These are phyloP conservation scores for Cladorrhinum samala DNA, from an alignment of 495 filamentous ascomycete species.

Conservation along the genomic window DNA sequence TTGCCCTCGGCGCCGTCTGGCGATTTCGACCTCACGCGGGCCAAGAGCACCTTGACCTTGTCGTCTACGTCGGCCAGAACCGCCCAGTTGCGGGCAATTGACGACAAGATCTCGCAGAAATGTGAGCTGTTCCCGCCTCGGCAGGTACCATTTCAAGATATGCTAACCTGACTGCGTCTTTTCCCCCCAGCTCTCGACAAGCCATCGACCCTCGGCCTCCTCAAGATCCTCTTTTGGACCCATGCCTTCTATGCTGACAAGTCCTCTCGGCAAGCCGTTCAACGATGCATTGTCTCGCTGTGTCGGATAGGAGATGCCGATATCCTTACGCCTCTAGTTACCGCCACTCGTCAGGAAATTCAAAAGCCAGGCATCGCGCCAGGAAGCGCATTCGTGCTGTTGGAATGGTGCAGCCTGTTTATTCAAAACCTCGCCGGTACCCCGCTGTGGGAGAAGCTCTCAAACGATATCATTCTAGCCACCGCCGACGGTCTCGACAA, in stretches of 20 bases:
- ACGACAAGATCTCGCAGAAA: conserved; percentile 42
- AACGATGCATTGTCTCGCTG: conserved; percentile 64
- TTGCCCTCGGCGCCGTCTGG: conserved; percentile 22
- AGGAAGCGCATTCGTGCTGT: conserved; percentile 76
- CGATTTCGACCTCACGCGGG: conserved; percentile 33
- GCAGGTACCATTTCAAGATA: neutral
- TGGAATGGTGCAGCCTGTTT: conserved; percentile 80
- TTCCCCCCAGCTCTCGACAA: conserved; percentile 34
- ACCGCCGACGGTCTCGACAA: conserved; percentile 68
- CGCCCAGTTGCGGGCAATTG: conserved; percentile 37
- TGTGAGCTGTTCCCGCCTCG: conserved; percentile 33
- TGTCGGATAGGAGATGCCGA: conserved; percentile 49
- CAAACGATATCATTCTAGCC: conserved; percentile 53
- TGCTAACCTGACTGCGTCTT: neutral
- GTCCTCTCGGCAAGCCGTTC: conserved; percentile 70
- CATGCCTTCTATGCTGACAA: conserved; percentile 85
- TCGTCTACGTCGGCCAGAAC: conserved; percentile 44
- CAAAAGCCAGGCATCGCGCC: conserved; percentile 68
- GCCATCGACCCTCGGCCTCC: conserved; percentile 33
- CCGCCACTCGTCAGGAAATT: conserved; percentile 56
- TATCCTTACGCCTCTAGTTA: conserved; percentile 54
- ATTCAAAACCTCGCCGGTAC: conserved; percentile 53
- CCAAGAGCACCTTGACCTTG: conserved; percentile 38
- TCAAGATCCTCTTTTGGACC: conserved; percentile 73
- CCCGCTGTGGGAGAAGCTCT: conserved; percentile 57